Evolutionary conservation across 2,329 filamentous ascomycete species (phyloP), one percentile per base, ranked within the genome.

Genomic region (Myriosclerotinia curreyana): DNA sequence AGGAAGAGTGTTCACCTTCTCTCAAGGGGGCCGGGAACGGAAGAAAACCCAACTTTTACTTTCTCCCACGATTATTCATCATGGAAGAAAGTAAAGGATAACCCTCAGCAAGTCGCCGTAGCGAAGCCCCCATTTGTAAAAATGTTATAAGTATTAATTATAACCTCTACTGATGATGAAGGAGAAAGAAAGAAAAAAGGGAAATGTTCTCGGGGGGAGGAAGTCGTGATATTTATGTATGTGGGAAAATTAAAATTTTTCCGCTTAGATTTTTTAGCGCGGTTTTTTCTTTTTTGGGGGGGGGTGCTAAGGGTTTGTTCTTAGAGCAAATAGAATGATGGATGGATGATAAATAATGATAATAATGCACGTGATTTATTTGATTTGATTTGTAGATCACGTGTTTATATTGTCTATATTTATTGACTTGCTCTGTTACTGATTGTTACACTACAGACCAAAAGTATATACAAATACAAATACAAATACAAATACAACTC

Each of bases 21-120:
- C 62, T 78, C 76, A 68, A 76, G 70, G 73, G 72, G 71, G 74
- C 76, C 77, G 77, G 77, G 76, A 79, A 78, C 77, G 76, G 76
- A 76, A 73, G 75, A 71, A 73, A 70, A 75, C 67, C 72, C 75
- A 78, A 71, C 55, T 66, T 67, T 62, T 62, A 66, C 54, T 58
- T n/a, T n/a, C n/a, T n/a, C n/a, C n/a, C n/a, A n/a, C n/a, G n/a
- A n/a, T n/a, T n/a, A n/a, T n/a, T n/a, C n/a, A n/a, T n/a, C n/a
- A n/a, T n/a, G n/a, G n/a, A n/a, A n/a, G n/a, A n/a, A 48, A 60
- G 51, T 66, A 61, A 65, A 66, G 72, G 71, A 73, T 72, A 72
- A 75, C 74, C 74, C 76, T 75, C 75, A 77, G 76, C 76, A 76
- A 75, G 76, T 73, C 73, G 70, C 75, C 74, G 73, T 74, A 76